These are phyloP conservation scores for Ziziphus jujuba DNA, from an alignment of 306 rosid genomes.

Conservation along the genomic window DNA sequence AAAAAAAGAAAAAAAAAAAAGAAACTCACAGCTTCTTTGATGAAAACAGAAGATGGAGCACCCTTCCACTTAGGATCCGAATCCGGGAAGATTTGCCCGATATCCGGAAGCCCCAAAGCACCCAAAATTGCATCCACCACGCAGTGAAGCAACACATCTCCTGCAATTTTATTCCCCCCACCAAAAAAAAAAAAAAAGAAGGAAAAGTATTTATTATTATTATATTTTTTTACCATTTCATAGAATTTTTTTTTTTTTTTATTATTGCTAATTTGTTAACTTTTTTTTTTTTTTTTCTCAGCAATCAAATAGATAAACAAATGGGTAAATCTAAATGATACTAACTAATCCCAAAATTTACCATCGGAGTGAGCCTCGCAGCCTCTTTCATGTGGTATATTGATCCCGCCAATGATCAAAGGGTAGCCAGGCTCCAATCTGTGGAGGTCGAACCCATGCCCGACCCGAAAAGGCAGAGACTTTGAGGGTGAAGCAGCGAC, in stretches of 20 bases:
- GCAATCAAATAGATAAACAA: neutral
- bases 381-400: slow-evolving; percentile 86
- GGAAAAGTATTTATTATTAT: no score
- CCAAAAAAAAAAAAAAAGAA: no score
- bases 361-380: slow-evolving; percentile 99
- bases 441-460: slow-evolving; percentile 96
- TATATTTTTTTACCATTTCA: no score
- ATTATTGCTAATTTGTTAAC: no score
- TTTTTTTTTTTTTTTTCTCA: neutral
- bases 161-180: slow-evolving; percentile 34
- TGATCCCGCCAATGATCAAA: slow-evolving; percentile 87
- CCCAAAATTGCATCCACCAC: slow-evolving; percentile 95
- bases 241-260: no score
- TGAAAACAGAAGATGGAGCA: slow-evolving; percentile 73
- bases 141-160: slow-evolving; percentile 95
- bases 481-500: slow-evolving; percentile 49
- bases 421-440: slow-evolving; percentile 92
- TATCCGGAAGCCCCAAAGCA: slow-evolving; percentile 93
- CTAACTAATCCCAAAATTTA: slow-evolving; percentile 23
- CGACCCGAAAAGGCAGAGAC: slow-evolving; percentile 78
- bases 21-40: slow-evolving; percentile 81
- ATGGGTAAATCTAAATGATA: neutral
- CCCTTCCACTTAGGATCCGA: slow-evolving; percentile 96
- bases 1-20: no score
- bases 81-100: slow-evolving; percentile 89